Base-by-base conservation (phyloP, 2,329 filamentous ascomycete genomes). In the Tolypocladium amazonense region DNA sequence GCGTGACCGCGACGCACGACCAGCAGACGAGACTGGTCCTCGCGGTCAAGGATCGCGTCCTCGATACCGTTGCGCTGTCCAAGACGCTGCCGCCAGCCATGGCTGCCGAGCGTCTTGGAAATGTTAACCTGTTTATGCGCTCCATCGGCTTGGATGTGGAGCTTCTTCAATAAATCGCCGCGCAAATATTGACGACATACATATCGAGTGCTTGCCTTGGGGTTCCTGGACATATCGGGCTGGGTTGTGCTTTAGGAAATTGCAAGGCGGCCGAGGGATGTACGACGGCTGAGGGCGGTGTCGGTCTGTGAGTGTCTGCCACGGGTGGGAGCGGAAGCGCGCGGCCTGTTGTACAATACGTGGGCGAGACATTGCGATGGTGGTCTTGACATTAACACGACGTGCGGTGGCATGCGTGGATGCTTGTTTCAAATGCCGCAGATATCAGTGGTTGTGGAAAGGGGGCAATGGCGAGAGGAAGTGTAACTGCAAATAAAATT, bases 121-220 rank as follows among this genome's bases (percentile, higher is more conserved):
- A 96, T 70, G 94, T 99, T 66, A 99, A 99, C 72, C 78, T 99
- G 59, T 99, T 99, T 74, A 97, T 99, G 92, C 88, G 92, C 69
- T 94, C 93, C 59, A 97, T 99, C 74, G 94, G 94, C n/a, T 81
- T 99, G 71, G 94, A 99, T 77, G 94, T 99, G 57, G 94, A 97
- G 67, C 75, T 88, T 57, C 74, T 86, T 62, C 73, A 75, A 67
- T 76, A 70, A 68, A 15, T 33, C 30, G 18, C 30, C 15, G 30
- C 50, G 11, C 14, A 15, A 35, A 23, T 20, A 54, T 23, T n/a
- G 8, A 37, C 33, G 11, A 64, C 35, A 23, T 39, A 39, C 18
- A 56, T 56, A 56, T 56, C 15, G 39, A 35, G 35, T 27, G 37
- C 54, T 41, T 39, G 25, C 39, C 12, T 56, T 33, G 39, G 25